Evolutionary conservation across 805 yeast species (phyloP), one percentile per base, ranked within the genome.

Genomic region (Yamadazyma phyllophila): DNA sequence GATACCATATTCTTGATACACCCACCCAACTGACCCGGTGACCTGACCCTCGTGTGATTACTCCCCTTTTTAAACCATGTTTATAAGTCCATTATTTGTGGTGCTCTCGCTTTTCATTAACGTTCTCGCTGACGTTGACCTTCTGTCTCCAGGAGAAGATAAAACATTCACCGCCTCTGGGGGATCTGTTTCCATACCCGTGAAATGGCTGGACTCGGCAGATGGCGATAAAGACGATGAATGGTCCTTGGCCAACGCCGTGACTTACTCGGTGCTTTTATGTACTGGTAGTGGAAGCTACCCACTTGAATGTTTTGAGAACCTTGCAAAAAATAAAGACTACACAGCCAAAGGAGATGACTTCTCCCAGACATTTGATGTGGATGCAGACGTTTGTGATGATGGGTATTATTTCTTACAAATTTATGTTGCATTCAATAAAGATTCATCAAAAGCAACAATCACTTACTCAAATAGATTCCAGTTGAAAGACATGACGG

Each of bases 391-490:
- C 17, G 57, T 58, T 9, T 84, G 80, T 31, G 80, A 81, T 2
- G 62, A 75, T 57, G 99, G 99, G 26, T 64, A 65, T 48, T 92
- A 78, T 65, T 88, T 69, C 62, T 62, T 92, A 52, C 97, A 92
- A 68, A 61, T 90, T 27, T 77, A 74, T 50, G 78, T 88, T 1
- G 47, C 54, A 8, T 69, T 66, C 45, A 46, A 61, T 2, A 54
- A 57, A 24, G 14, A 10, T 4, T 69, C 67, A 6, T 71, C 67
- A 55, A 71, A 67, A 55, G 37, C 45, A n/a, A 75, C 88, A 1
- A 80, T 80, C 52, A 85, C 83, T 59, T 88, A 88, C 63, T 61
- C 90, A 4, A 73, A 76, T 32, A 71, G 96, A 56, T 85, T 91
- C 67, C 49, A 61, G 24, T 67, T 92, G 49, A 61, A 72, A 0